Evolutionary conservation across 2,329 filamentous ascomycete species (phyloP).

Genomic region (Colletotrichum sp.): DNA sequence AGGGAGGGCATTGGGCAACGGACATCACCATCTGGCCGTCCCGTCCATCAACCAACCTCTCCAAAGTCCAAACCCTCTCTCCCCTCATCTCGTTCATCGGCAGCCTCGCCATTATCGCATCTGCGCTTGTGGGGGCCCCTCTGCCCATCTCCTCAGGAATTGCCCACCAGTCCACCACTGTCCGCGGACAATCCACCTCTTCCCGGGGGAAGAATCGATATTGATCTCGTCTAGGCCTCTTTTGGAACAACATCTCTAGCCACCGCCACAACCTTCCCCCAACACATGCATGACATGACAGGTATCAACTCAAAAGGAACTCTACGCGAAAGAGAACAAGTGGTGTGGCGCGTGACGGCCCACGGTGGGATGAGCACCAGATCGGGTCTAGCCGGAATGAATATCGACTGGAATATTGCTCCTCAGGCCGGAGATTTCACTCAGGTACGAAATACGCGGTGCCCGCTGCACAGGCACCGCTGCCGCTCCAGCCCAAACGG

Average conservation of each 20-base stretch:
- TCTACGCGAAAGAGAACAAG: background rate
- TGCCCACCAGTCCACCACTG: background rate
- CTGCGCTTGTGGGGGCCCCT: background rate
- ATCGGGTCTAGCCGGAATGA: background rate
- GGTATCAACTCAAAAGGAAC: background rate
- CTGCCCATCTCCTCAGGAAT: background rate
- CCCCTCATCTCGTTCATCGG: background rate
- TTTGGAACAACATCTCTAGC: background rate
- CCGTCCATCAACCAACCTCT: background rate
- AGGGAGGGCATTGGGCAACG: background rate
- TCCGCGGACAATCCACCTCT: background rate
- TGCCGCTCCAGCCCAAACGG: background rate
- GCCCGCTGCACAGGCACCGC: background rate
- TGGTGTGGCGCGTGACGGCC: background rate
- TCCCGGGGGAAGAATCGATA: background rate
- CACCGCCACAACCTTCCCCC: background rate
- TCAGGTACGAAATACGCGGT: background rate
- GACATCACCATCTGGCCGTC: background rate
- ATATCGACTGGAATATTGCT: background rate
- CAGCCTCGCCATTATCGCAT: background rate
- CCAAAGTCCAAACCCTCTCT: background rate
- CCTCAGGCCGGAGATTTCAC: background rate
- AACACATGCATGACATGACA: background rate
- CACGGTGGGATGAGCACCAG: background rate
- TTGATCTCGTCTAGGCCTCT: background rate